These are phyloP conservation scores for Colletotrichum higginsianum DNA, from an alignment of 2,329 filamentous ascomycete species.

Conservation along the genomic window DNA sequence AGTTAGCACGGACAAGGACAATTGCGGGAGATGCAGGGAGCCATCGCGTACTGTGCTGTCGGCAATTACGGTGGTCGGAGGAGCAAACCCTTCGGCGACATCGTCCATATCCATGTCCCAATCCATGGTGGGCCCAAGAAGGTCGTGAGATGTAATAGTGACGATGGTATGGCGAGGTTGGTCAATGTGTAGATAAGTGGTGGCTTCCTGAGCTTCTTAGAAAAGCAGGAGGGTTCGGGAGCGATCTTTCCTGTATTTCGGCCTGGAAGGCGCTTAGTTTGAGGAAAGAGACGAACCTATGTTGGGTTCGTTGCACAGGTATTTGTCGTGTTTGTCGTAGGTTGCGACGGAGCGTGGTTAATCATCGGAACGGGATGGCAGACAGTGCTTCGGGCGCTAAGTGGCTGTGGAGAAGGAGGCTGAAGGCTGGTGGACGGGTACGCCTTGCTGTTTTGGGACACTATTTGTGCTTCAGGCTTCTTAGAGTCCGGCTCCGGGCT, in stretches of 20 bases:
- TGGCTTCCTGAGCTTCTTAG: background rate
- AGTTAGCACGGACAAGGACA: constrained; percentile 13
- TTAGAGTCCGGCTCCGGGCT: background rate
- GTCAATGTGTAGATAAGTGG: background rate
- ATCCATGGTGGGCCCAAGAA: constrained; percentile 68
- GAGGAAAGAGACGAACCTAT: too few species aligned
- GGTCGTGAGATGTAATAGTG: background rate
- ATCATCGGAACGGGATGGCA: background rate
- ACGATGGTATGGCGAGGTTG: constrained; percentile 43
- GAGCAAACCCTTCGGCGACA: constrained; percentile 56
- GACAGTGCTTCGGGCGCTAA: constrained; percentile 2
- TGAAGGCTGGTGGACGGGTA: constrained; percentile 4
- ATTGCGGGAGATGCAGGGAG: background rate
- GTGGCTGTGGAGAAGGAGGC: constrained; percentile 18
- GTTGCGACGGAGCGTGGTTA: background rate
- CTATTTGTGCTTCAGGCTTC: too few species aligned
- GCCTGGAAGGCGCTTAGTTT: background rate
- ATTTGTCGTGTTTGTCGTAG: background rate
- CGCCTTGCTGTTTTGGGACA: constrained; percentile 6
- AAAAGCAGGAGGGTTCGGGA: background rate
- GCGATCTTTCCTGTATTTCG: background rate
- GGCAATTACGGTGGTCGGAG: background rate
- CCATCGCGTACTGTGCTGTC: constrained; percentile 13
- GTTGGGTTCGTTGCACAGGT: background rate
- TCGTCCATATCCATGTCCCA: constrained; percentile 81